Conservation (phyloP, 176 grass and related monocot genomes). For the Elaeis guineensis region DNA sequence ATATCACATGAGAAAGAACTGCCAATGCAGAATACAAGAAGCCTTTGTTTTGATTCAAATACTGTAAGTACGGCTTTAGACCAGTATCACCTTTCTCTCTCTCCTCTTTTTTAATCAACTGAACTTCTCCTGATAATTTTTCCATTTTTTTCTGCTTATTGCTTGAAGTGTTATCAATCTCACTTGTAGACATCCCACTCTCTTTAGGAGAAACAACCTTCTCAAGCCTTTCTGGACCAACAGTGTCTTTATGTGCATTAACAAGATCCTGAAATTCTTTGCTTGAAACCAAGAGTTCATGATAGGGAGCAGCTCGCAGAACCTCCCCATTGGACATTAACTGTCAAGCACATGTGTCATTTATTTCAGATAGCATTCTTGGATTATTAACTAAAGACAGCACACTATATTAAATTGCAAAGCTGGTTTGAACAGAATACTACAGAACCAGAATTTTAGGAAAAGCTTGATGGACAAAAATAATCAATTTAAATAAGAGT, state of each 20-base stretch:
- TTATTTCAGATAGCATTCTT: too few species aligned
- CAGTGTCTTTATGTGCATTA: slow-evolving; percentile 65
- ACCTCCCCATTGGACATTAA: slow-evolving; percentile 78
- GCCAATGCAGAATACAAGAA: slow-evolving; percentile 44
- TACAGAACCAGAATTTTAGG: too few species aligned
- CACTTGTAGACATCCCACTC: slow-evolving; percentile 30
- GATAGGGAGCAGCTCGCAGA: slow-evolving; percentile 47
- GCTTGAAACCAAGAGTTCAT: slow-evolving; percentile 42
- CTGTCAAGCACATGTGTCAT: slow-evolving; percentile 25
- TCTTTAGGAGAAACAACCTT: slow-evolving; percentile 12
- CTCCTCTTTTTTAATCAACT: slow-evolving; percentile 82
- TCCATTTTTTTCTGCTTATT: slow-evolving; percentile 19
- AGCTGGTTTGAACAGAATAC: too few species aligned
- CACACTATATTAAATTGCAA: too few species aligned
- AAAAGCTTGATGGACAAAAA: too few species aligned
- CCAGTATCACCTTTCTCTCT: slow-evolving; percentile 80
- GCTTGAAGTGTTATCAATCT: slow-evolving; percentile 24
- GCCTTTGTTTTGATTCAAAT: slow-evolving; percentile 74
- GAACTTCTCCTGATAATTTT: slow-evolving; percentile 34
- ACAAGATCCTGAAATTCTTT: slow-evolving; percentile 88
- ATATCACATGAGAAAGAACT: slow-evolving; percentile 44
- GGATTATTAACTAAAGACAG: too few species aligned
- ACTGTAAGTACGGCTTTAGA: slow-evolving; percentile 66
- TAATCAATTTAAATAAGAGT: too few species aligned
- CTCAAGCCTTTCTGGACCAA: slow-evolving; percentile 35